Evolutionary conservation across 2,329 filamentous ascomycete species (phyloP).

Genomic region (Ophiostoma ips): DNA sequence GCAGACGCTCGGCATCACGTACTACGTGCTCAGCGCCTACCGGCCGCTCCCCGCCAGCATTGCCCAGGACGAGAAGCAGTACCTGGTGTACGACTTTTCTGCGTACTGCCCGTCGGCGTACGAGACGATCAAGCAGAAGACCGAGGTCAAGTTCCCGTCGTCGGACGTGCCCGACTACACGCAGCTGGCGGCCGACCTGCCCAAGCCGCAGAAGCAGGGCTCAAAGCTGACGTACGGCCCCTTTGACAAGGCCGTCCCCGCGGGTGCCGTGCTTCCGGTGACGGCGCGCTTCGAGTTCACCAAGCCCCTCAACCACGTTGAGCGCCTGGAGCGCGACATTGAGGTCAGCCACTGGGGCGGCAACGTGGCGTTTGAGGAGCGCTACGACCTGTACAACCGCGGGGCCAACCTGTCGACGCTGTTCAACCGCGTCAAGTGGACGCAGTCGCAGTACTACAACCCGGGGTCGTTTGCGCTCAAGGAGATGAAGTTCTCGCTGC

Average conservation of each 20-base stretch:
- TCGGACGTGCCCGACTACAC: constrained; percentile 76
- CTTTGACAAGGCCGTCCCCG: constrained; percentile 59
- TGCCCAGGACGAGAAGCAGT: constrained; percentile 75
- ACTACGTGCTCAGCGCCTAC: constrained; percentile 67
- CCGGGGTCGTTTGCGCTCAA: constrained; percentile 66
- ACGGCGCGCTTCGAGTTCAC: constrained; percentile 89
- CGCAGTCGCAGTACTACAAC: constrained; percentile 59
- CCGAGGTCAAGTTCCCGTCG: constrained; percentile 79
- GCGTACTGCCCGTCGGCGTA: constrained; percentile 77
- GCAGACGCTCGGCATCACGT: constrained; percentile 77
- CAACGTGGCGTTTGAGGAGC: constrained; percentile 88
- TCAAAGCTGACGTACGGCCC: constrained; percentile 80
- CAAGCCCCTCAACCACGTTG: constrained; percentile 72
- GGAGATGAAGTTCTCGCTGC: constrained; percentile 67
- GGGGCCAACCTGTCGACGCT: constrained; percentile 63
- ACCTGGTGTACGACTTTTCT: constrained; percentile 72
- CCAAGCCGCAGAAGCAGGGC: constrained; percentile 67
- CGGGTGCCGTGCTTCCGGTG: constrained; percentile 58
- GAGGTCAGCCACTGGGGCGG: constrained; percentile 98
- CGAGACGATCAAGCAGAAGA: constrained; percentile 83
- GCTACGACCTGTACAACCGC: constrained; percentile 76
- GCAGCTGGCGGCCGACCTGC: constrained; percentile 48
- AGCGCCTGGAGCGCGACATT: constrained; percentile 71
- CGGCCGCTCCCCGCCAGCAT: constrained; percentile 69
- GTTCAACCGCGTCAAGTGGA: constrained; percentile 68